Percentiles rank a stretch among this genome's conserved stretches.
These are phyloP conservation scores for Herpotrichia juniperi DNA, from an alignment of 2,329 filamentous ascomycete species.

Conservation along the genomic window DNA sequence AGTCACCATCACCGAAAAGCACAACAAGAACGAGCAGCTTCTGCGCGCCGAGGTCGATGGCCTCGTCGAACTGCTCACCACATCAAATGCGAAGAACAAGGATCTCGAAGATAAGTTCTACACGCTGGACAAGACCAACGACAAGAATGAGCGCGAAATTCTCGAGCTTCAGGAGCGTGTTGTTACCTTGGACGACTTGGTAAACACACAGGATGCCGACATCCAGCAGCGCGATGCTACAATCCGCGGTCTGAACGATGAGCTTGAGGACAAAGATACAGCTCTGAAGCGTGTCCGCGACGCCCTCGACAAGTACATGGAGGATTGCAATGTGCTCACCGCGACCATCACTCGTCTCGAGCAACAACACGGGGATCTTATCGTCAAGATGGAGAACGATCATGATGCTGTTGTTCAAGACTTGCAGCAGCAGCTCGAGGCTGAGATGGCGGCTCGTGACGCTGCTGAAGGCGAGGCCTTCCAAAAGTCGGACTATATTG, in stretches of 20 bases:
- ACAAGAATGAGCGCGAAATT: conserved; percentile 45
- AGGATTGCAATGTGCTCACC: conserved; percentile 46
- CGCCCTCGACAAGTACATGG: conserved; percentile 47
- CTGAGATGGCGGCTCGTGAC: conserved; percentile 44
- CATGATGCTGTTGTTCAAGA: conserved; percentile 43
- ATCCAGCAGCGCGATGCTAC: conserved; percentile 34
- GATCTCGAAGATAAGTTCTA: conserved; percentile 44
- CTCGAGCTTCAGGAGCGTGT: conserved; percentile 44
- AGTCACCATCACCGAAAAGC: conserved; percentile 30
- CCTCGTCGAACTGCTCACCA: conserved; percentile 34
- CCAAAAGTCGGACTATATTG: conserved; percentile 47
- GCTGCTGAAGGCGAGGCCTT: conserved; percentile 47
- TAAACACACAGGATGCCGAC: conserved; percentile 43
- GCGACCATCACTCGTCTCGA: conserved; percentile 48
- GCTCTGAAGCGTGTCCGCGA: conserved; percentile 44
- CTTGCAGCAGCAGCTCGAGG: conserved; percentile 45
- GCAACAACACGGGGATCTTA: conserved; percentile 41
- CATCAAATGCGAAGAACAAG: conserved; percentile 40
- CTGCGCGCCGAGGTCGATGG: conserved; percentile 43
- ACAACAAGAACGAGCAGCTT: conserved; percentile 44
- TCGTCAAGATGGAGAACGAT: conserved; percentile 48
- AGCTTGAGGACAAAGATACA: conserved; percentile 41
- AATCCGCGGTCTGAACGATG: conserved; percentile 33
- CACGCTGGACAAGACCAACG: conserved; percentile 44
- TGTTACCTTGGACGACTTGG: conserved; percentile 28